These are phyloP conservation scores for Cenococcum geophilum DNA, from an alignment of 495 filamentous ascomycete genomes.

Conservation along the genomic window DNA sequence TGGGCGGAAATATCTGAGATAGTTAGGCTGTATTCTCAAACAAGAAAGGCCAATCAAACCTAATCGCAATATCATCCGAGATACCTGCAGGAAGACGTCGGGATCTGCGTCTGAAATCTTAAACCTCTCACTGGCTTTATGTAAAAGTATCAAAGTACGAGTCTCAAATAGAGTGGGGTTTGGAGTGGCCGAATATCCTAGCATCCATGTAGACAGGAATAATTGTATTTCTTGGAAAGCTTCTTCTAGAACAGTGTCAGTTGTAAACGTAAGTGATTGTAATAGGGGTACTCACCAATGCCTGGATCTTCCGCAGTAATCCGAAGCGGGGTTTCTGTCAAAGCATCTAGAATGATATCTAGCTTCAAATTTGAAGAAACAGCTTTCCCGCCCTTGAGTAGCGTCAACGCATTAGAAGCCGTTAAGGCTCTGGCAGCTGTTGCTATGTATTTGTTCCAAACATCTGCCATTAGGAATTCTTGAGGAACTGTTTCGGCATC, in stretches of 20 bases:
- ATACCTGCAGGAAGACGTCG: background rate
- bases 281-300: too few species aligned
- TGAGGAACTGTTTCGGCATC: background rate
- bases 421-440: too few species aligned
- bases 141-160: background rate
- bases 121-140: background rate
- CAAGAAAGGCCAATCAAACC: conserved; percentile 4
- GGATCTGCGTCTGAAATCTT: background rate
- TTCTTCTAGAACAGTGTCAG: too few species aligned
- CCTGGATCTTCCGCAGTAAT: too few species aligned
- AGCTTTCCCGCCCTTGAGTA: too few species aligned
- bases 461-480: background rate
- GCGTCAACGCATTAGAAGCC: too few species aligned
- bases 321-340: too few species aligned
- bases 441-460: background rate
- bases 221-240: too few species aligned
- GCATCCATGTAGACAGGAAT: too few species aligned
- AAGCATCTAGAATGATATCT: too few species aligned
- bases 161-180: background rate
- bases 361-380: too few species aligned
- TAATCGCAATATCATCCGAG: background rate
- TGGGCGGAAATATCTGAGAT: conserved; percentile 8
- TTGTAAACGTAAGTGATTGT: too few species aligned
- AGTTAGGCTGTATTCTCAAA: conserved; percentile 2
- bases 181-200: background rate